phyloP scores from a whole-genome alignment of 2,329 filamentous ascomycete genomes.

The Cladosporium cucumerinum region DNA sequence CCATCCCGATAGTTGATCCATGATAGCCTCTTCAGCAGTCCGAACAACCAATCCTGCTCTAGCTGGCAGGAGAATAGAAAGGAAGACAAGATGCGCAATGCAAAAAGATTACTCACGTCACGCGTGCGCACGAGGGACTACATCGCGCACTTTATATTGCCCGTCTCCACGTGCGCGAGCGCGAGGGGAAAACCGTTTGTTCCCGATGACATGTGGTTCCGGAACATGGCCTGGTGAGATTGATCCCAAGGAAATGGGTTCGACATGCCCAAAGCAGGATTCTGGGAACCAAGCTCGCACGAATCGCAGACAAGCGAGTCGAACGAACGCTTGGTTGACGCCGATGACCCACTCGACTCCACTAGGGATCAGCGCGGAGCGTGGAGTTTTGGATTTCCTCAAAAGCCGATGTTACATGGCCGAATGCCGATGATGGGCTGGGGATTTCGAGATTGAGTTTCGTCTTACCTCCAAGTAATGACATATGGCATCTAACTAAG shows the following conservation, averaged over 20 bases:
- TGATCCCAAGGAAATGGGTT: background rate
- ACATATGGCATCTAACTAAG: background rate
- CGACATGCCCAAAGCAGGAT: constrained; percentile 11
- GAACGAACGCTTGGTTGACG: background rate
- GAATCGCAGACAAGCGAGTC: constrained; percentile 12
- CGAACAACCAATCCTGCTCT: background rate
- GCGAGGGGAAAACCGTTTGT: constrained; percentile 1
- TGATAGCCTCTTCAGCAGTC: background rate
- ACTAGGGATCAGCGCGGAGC: constrained; percentile 8
- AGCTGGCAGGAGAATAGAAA: background rate
- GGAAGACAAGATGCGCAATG: background rate
- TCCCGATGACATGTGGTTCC: constrained; percentile 5
- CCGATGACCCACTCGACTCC: background rate
- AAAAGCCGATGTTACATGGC: background rate
- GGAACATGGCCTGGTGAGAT: background rate
- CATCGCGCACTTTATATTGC: background rate
- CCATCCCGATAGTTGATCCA: constrained; percentile 21
- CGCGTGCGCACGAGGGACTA: background rate
- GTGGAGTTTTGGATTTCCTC: background rate
- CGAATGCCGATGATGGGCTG: background rate
- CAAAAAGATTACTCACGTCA: background rate
- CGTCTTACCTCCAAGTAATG: background rate
- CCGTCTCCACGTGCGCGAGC: background rate
- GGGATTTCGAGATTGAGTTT: background rate
- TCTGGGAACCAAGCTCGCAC: constrained; percentile 3